phyloP scores from a whole-genome alignment of 208 protist species.

The Trypanosoma theileri region DNA sequence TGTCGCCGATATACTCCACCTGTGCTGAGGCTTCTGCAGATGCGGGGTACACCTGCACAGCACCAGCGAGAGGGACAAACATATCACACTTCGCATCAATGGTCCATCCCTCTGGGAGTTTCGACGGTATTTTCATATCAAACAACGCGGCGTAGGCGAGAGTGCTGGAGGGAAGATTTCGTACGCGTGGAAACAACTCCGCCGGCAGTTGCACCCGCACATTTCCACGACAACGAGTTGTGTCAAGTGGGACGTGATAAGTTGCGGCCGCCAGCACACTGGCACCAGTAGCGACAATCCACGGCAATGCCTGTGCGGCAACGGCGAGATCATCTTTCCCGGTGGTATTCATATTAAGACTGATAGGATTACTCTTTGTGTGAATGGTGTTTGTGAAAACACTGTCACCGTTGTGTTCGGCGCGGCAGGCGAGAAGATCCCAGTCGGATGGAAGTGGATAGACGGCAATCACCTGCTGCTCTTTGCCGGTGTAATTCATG shows the following conservation, averaged over 20 bases:
- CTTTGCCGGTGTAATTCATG: constrained; percentile 55
- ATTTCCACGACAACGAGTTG: constrained; percentile 25
- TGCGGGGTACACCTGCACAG: constrained; percentile 37
- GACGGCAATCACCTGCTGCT: constrained; percentile 61
- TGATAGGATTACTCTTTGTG: too few species aligned
- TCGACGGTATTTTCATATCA: constrained; percentile 16
- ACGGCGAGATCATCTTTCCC: constrained; percentile 17
- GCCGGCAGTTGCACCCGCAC: constrained; percentile 45
- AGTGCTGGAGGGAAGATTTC: constrained; percentile 35
- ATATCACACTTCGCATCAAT: constrained; percentile 39
- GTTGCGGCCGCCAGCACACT: constrained; percentile 42
- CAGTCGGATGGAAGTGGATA: constrained; percentile 60
- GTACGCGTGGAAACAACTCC: constrained; percentile 48
- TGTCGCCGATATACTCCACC: constrained; percentile 46
- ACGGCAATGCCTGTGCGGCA: constrained; percentile 63
- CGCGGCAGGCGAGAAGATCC: constrained; percentile 41
- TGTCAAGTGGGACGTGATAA: constrained; percentile 53
- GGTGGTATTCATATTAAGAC: too few species aligned
- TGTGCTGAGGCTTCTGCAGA: neutral
- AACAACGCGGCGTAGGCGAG: constrained; percentile 53
- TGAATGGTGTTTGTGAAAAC: constrained; percentile 5
- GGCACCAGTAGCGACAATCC: constrained; percentile 49
- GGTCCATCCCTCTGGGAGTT: constrained; percentile 25
- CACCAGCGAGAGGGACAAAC: constrained; percentile 48
- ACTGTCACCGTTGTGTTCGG: constrained; percentile 38